A percentile compares a stretch with the other conserved stretches of the same genome.
phyloP scores from a whole-genome alignment of 2,329 filamentous ascomycete species.

The Lojkania enalia region DNA sequence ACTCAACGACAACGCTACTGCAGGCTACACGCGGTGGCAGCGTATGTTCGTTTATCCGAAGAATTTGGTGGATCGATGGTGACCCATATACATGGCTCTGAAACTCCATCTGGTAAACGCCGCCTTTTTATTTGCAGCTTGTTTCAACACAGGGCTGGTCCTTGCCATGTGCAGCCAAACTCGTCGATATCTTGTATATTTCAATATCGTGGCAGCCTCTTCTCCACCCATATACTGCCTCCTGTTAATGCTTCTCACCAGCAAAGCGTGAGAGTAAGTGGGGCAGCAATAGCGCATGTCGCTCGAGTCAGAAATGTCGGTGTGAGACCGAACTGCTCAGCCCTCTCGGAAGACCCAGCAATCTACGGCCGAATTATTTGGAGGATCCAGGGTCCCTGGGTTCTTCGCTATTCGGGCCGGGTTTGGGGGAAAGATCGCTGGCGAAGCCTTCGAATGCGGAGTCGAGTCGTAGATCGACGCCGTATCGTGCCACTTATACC shows the following conservation, averaged over 20 bases:
- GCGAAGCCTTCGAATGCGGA: conserved; percentile 13
- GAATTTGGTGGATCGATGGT: conserved; percentile 3
- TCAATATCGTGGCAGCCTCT: conserved; percentile 8
- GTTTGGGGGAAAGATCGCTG: neutral
- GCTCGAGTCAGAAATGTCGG: conserved; percentile 38
- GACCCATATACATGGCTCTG: conserved; percentile 19
- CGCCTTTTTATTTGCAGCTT: conserved; percentile 23
- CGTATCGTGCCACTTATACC: neutral
- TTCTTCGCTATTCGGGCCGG: conserved; percentile 14
- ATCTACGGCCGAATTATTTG: neutral
- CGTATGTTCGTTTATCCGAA: conserved; percentile 16
- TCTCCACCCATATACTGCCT: conserved; percentile 34
- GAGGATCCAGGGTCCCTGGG: conserved; percentile 6
- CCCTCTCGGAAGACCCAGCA: conserved; percentile 3
- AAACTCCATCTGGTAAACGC: conserved; percentile 21
- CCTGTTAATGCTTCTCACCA: conserved; percentile 12
- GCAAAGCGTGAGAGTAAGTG: conserved; percentile 11
- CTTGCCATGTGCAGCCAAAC: conserved; percentile 19
- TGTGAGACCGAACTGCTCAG: conserved; percentile 22
- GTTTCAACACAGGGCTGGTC: conserved; percentile 25
- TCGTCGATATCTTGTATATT: conserved; percentile 8
- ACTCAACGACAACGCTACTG: conserved; percentile 1
- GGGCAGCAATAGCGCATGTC: conserved; percentile 20
- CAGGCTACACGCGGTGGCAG: conserved; percentile 3
- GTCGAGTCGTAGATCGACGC: conserved; percentile 6